Evolutionary conservation across 192 early-diverging fungal species (phyloP).

Genomic region (Podochytrium sp.): DNA sequence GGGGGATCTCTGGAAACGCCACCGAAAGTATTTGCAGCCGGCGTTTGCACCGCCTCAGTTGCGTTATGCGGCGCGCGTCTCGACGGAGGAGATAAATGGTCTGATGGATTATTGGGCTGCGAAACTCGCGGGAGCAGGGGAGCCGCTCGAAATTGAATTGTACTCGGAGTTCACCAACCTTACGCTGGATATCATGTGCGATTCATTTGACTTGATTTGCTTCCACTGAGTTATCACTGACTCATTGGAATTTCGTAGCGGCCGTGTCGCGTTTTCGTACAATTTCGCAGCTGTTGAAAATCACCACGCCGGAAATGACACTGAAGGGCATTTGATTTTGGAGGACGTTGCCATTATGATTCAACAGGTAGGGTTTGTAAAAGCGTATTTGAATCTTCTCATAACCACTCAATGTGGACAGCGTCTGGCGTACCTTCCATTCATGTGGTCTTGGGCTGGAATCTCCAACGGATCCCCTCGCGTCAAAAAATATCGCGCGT

Average conservation of each 20-base stretch:
- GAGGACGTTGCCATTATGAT: background rate
- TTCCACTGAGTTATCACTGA: background rate
- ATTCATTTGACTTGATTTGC: background rate
- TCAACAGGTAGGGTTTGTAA: background rate
- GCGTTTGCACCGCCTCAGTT: slow-evolving; percentile 56
- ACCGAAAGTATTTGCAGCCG: slow-evolving; percentile 55
- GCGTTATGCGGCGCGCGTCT: slow-evolving; percentile 27
- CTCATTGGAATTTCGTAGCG: background rate
- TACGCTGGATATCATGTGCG: background rate
- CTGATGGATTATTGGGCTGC: background rate
- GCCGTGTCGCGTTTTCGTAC: background rate
- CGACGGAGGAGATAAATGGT: too few species aligned
- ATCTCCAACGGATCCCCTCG: slow-evolving; percentile 1
- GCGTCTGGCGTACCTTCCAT: background rate
- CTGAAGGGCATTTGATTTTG: background rate
- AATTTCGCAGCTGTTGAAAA: background rate
- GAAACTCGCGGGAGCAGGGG: background rate
- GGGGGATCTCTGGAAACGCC: slow-evolving; percentile 50
- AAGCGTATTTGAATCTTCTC: too few species aligned
- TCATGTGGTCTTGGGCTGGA: background rate
- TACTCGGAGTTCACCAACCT: background rate
- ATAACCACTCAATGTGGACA: too few species aligned
- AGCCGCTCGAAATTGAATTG: background rate
- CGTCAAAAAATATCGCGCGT: background rate
- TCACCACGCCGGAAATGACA: background rate